Evolutionary conservation across 345 rosid genomes (phyloP).

Genomic region (Corchorus capsularis): DNA sequence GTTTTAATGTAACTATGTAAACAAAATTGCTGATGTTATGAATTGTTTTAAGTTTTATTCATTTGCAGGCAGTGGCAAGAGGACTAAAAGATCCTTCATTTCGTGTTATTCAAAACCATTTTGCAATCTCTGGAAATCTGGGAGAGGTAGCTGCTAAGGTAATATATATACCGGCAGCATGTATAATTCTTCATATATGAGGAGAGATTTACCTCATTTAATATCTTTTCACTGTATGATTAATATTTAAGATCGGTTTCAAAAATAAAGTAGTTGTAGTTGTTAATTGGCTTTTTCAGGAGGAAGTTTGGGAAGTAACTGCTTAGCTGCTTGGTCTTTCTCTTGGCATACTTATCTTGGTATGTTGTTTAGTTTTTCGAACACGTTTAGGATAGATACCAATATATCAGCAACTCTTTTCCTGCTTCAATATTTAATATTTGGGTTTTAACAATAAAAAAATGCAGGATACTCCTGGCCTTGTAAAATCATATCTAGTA

Average conservation of each 20-base stretch:
- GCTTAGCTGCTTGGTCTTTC: slow-evolving; percentile 92
- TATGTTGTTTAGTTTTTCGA: slow-evolving; percentile 28
- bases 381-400: background rate
- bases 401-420: background rate
- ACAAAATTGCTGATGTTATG: background rate
- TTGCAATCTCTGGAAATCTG: slow-evolving; percentile 80
- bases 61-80: slow-evolving; percentile 81
- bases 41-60: slow-evolving; percentile 4
- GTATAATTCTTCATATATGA: background rate
- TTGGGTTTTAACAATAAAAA: slow-evolving; percentile 23
- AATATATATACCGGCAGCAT: slow-evolving; percentile 19
- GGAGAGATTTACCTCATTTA: background rate
- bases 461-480: slow-evolving; percentile 84
- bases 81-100: slow-evolving; percentile 96
- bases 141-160: slow-evolving; percentile 99
- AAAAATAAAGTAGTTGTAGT: slow-evolving; percentile 12
- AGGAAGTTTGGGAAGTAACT: slow-evolving; percentile 98
- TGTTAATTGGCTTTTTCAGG: slow-evolving; percentile 48
- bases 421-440: slow-evolving; percentile 21
- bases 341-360: slow-evolving; percentile 83
- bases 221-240: background rate
- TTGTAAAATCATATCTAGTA: slow-evolving; percentile 67
- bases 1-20: background rate
- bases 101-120: slow-evolving; percentile 92
- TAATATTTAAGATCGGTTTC: background rate